A percentile compares a stretch with the other conserved stretches of the same genome.
These are phyloP conservation scores for Sequoia sempervirens DNA, from an alignment of 75 land plant genomes.

Conservation along the genomic window DNA sequence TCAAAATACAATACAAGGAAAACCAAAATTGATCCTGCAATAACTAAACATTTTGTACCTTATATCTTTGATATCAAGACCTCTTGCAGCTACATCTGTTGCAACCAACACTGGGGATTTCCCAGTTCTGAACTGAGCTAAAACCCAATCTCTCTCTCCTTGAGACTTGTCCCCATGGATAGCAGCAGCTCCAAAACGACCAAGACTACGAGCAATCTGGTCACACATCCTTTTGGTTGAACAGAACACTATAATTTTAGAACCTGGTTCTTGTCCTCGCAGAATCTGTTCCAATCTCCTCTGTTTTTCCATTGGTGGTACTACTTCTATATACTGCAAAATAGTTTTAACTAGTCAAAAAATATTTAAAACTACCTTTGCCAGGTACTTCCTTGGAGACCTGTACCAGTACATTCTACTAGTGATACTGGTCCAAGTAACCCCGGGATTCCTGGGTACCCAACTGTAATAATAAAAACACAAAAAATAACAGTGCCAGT, in stretches of 20 bases:
- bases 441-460: no score
- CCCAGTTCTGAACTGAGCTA: constrained; percentile 55
- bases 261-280: constrained; percentile 60
- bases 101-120: constrained; percentile 67
- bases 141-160: constrained; percentile 53
- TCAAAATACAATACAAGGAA: background rate
- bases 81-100: constrained; percentile 85
- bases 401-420: no score
- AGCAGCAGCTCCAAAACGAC: constrained; percentile 62
- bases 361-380: background rate
- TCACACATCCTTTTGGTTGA: constrained; percentile 84
- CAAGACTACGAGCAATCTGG: constrained; percentile 40
- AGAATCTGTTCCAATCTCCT: constrained; percentile 61
- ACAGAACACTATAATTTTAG: constrained; percentile 64
- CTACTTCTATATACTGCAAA: constrained; percentile 56
- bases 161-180: constrained; percentile 86
- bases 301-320: constrained; percentile 45
- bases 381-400: no score
- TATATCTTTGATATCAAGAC: constrained; percentile 74
- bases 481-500: no score
- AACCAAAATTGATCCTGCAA: background rate
- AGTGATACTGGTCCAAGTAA: no score
- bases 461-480: no score
- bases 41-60: constrained; percentile 22
- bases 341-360: background rate